Evolutionary conservation across 1,284 basidiomycete species (phyloP).

Genomic region (Crepidotus sp.): DNA sequence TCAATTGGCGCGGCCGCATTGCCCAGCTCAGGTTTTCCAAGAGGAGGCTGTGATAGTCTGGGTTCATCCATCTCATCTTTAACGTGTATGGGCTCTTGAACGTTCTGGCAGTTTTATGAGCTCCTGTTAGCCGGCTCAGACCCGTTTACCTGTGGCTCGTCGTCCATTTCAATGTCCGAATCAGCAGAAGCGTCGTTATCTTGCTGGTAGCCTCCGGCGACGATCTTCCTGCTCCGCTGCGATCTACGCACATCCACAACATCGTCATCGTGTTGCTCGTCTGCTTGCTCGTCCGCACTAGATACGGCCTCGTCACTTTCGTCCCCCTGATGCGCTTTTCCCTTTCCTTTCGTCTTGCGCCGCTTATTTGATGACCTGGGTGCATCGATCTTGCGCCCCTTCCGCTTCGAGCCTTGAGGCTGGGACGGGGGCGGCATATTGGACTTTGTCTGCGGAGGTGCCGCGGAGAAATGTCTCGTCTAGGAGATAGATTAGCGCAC

Average conservation of each 20-base stretch:
- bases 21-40: not conserved
- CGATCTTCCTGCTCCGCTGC: slow-evolving; percentile 21
- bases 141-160: slow-evolving; percentile 8
- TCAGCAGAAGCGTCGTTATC: slow-evolving; percentile 23
- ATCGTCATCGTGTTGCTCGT: slow-evolving; percentile 22
- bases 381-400: slow-evolving; percentile 20
- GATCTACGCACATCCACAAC: slow-evolving; percentile 20
- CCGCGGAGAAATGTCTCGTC: slow-evolving; percentile 50
- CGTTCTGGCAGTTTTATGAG: slow-evolving; percentile 6
- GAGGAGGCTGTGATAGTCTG: not conserved
- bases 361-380: slow-evolving; percentile 32
- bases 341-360: slow-evolving; percentile 36
- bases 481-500: slow-evolving; percentile 16
- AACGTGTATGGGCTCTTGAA: slow-evolving; percentile 1
- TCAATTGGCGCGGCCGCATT: slow-evolving; percentile 19
- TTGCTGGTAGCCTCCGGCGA: slow-evolving; percentile 20
- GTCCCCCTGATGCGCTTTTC: slow-evolving; percentile 21
- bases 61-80: slow-evolving; percentile 9
- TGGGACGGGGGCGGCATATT: slow-evolving; percentile 18
- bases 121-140: not conserved
- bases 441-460: slow-evolving; percentile 24
- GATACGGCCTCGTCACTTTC: slow-evolving; percentile 24
- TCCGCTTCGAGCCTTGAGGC: slow-evolving; percentile 22
- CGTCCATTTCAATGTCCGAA: slow-evolving; percentile 20
- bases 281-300: slow-evolving; percentile 19